These are phyloP conservation scores for Bathelium albidoporum DNA, from an alignment of 495 filamentous ascomycete species.

Conservation along the genomic window DNA sequence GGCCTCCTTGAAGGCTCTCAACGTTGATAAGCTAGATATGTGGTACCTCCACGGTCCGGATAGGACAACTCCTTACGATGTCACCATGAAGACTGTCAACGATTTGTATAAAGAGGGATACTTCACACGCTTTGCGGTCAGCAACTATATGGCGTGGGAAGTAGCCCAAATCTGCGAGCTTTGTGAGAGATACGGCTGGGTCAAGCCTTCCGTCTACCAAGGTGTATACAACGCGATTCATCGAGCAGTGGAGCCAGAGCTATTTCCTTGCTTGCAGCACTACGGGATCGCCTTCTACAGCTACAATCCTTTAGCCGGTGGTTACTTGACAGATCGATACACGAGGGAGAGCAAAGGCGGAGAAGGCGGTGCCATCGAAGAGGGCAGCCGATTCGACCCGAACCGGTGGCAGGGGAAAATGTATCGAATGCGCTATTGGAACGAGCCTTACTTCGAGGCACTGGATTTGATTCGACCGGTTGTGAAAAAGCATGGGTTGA, in stretches of 20 bases:
- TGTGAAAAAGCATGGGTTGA: slow-evolving; percentile 36
- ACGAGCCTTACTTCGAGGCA: slow-evolving; percentile 38
- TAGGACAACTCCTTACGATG: slow-evolving; percentile 38
- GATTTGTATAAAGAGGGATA: slow-evolving; percentile 38
- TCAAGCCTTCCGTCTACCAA: slow-evolving; percentile 51
- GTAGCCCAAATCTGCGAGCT: slow-evolving; percentile 43
- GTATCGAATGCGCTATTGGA: slow-evolving; percentile 38
- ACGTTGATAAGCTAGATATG: slow-evolving; percentile 40
- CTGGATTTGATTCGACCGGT: slow-evolving; percentile 37
- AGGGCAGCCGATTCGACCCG: slow-evolving; percentile 38
- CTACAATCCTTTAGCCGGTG: slow-evolving; percentile 45
- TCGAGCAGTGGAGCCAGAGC: slow-evolving; percentile 39
- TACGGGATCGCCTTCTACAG: slow-evolving; percentile 43
- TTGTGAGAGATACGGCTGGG: slow-evolving; percentile 42
- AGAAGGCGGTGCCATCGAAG: slow-evolving; percentile 28
- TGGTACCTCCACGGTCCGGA: slow-evolving; percentile 46
- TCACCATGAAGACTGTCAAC: slow-evolving; percentile 40
- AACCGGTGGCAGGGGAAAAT: slow-evolving; percentile 31
- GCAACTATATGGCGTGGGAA: slow-evolving; percentile 43
- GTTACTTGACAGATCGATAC: slow-evolving; percentile 38
- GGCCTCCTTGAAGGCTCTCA: slow-evolving; percentile 36
- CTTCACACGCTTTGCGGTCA: slow-evolving; percentile 41
- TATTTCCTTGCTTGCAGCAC: slow-evolving; percentile 43
- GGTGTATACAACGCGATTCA: slow-evolving; percentile 57
- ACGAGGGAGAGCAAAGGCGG: slow-evolving; percentile 25